phyloP scores from a whole-genome alignment of 2,329 filamentous ascomycete genomes.

The Fusarium torulosum region DNA sequence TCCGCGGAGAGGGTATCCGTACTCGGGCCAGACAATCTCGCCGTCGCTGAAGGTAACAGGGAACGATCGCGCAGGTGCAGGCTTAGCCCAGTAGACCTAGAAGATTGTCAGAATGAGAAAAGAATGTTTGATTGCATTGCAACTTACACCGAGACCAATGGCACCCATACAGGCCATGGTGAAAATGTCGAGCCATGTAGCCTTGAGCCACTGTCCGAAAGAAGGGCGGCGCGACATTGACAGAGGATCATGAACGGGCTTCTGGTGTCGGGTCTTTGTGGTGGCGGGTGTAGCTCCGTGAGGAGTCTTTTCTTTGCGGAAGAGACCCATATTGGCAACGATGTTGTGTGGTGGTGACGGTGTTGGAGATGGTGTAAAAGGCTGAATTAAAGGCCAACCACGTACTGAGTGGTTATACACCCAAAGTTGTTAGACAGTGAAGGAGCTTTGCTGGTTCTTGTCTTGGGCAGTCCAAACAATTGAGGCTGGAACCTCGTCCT shows the following conservation, averaged over 20 bases:
- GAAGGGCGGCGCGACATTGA: conserved; percentile 65
- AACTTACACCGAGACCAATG: conserved; percentile 73
- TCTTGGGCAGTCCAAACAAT: not conserved
- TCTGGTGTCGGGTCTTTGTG: conserved; percentile 19
- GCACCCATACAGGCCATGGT: conserved; percentile 76
- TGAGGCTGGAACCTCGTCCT: conserved; percentile 9
- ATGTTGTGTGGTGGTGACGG: not conserved
- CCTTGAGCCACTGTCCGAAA: conserved; percentile 78
- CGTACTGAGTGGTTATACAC: not conserved
- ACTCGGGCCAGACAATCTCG: conserved; percentile 76
- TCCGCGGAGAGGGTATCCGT: conserved; percentile 77
- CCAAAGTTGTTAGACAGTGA: not conserved
- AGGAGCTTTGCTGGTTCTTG: conserved; percentile 19
- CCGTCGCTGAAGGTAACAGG: conserved; percentile 74
- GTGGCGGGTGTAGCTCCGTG: conserved; percentile 15
- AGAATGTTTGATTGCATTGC: not conserved
- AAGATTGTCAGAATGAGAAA: not conserved
- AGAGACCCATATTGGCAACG: conserved; percentile 32
- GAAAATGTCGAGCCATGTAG: conserved; percentile 74
- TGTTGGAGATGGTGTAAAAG: conserved; percentile 9
- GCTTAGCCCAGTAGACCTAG: conserved; percentile 72
- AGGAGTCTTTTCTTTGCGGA: conserved; percentile 33
- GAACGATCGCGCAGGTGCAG: conserved; percentile 77
- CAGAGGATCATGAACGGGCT: conserved; percentile 29
- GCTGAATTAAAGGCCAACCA: conserved; percentile 4